Base-by-base conservation (phyloP, 768 basidiomycete species). In the Boletus eberwhitei region DNA sequence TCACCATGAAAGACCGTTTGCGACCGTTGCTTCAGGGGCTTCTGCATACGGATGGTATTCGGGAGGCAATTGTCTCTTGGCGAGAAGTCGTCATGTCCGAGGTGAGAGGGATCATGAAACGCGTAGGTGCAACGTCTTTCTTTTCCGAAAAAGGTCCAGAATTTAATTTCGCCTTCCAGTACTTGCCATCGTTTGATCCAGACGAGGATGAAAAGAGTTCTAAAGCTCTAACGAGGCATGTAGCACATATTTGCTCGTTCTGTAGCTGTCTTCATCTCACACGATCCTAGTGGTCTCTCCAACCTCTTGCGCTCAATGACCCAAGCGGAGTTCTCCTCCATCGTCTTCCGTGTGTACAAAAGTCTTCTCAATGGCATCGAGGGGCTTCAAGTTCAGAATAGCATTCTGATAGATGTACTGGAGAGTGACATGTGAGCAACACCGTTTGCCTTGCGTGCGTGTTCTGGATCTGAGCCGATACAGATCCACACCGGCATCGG, bases 1-100 rank as follows among this genome's bases (percentile, higher is more conserved):
- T 79, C 56, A 75, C 75, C 1, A 65, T 91, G 46, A 78, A 77
- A 50, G 87, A 91, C 58, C 76, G 84, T 31, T 62, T 93, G 37
- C 79, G 79, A 26, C 93, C 93, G 3, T 64, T 95, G 42, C 67
- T 97, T 26, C 79, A 85, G 32, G 91, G 90, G n/a, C 77, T 98
- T 46, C 71, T 85, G 22, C 77, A 89, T 55, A 89, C 90, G 1
- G 81, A 78, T 40, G 88, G 86, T 4, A 67, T 93, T 39, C 82
- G 83, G 48, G 87, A 88, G 56, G 86, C 83, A 1, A 74, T 83
- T 29, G 59, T 80, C 12, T 80, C 82, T 16, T 93, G 90, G 88
- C 74, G 87, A 57, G 83, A 87, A 37, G 79, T 83, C 5, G 86
- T 84, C 17, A 70, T 90, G 55, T 71, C 68, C 14, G 86, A 88